These are phyloP conservation scores for Suhomyces emberorum DNA, from an alignment of 805 yeast genomes.

Conservation along the genomic window DNA sequence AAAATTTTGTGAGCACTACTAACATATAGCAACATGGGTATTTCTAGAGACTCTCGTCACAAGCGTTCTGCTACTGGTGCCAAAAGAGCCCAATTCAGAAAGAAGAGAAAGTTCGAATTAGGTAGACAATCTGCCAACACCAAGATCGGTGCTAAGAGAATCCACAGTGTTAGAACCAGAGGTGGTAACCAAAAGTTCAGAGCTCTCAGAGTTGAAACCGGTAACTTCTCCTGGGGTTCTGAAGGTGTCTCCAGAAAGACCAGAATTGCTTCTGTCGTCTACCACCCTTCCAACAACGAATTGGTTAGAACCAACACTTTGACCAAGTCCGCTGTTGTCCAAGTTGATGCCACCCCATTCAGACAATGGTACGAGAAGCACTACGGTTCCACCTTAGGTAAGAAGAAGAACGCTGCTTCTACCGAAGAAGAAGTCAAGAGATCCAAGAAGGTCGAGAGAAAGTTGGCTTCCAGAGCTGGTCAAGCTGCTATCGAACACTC, in stretches of 20 bases:
- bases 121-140: slow-evolving; percentile 99
- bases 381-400: slow-evolving; percentile 93
- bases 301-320: slow-evolving; percentile 99
- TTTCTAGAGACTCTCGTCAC: slow-evolving; percentile 99
- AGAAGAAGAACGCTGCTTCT: slow-evolving; percentile 57
- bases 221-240: slow-evolving; percentile 99
- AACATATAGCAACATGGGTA: slow-evolving; percentile 77
- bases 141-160: slow-evolving; percentile 98
- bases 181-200: slow-evolving; percentile 99
- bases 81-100: slow-evolving; percentile 99
- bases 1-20: slow-evolving; percentile 16
- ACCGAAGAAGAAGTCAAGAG: slow-evolving; percentile 61
- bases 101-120: slow-evolving; percentile 99
- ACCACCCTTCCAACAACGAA: slow-evolving; percentile 99
- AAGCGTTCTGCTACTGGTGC: slow-evolving; percentile 99
- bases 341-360: slow-evolving; percentile 99
- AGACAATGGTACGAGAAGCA: slow-evolving; percentile 98
- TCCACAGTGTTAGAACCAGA: slow-evolving; percentile 98
- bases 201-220: slow-evolving; percentile 98
- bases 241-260: slow-evolving; percentile 99
- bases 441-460: slow-evolving; percentile 82
- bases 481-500: slow-evolving; percentile 82
- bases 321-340: slow-evolving; percentile 98
- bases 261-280: slow-evolving; percentile 95
- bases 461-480: slow-evolving; percentile 89